Conservation (phyloP, 306 rosid genomes). For the Lathyrus tuberosus region DNA sequence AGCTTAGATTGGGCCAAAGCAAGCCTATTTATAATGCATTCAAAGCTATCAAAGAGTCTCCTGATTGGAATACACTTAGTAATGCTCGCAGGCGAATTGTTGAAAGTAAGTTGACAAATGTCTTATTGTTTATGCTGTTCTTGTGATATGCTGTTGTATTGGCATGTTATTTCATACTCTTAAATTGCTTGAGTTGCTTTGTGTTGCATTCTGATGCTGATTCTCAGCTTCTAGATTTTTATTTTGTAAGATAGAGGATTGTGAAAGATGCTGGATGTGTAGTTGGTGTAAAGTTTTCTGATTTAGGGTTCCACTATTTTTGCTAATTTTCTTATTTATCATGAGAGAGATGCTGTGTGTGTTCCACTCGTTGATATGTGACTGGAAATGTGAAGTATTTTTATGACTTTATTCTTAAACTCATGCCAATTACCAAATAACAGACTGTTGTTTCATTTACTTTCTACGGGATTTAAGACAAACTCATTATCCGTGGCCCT, state of each 20-base stretch:
- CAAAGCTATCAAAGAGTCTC: conserved; percentile 79
- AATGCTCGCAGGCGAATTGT: conserved; percentile 91
- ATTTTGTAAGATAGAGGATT: conserved; percentile 10
- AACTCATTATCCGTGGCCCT: conserved; percentile 20
- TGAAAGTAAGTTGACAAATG: conserved; percentile 62
- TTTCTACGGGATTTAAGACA: background rate
- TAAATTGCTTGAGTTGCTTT: conserved; percentile 23
- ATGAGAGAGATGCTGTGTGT: conserved; percentile 6
- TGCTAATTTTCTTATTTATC: conserved; percentile 24
- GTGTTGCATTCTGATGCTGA: background rate
- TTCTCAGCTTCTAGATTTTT: conserved; percentile 30
- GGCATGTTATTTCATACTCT: conserved; percentile 15
- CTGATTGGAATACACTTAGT: conserved; percentile 73
- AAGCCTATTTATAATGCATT: conserved; percentile 86
- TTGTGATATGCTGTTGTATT: background rate
- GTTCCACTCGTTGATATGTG: conserved; percentile 22
- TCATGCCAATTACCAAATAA: conserved; percentile 23
- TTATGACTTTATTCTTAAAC: background rate
- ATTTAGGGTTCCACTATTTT: conserved; percentile 1
- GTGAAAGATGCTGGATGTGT: conserved; percentile 23
- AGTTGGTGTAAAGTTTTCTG: conserved; percentile 22
- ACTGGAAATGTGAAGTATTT: conserved; percentile 2
- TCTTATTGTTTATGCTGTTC: conserved; percentile 19
- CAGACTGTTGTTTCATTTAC: conserved; percentile 18
- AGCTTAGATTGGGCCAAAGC: conserved; percentile 86